Base-by-base conservation (phyloP, 164 flowering plant species). In the Piper betle region DNA sequence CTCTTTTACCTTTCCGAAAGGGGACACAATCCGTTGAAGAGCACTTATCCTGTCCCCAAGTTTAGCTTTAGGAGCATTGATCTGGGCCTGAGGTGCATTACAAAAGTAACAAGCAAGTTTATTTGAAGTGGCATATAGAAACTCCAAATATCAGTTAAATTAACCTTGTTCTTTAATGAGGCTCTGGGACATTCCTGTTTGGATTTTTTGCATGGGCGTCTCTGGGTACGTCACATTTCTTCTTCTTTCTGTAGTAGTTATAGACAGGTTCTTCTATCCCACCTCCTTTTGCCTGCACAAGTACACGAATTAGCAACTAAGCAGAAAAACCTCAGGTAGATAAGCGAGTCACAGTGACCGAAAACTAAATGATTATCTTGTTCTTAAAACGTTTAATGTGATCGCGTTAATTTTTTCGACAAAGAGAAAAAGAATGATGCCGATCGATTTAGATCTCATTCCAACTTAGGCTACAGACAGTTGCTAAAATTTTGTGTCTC, bases 11-110 rank as follows among this genome's bases (percentile, higher is more conserved):
- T 83, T 84, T 65, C 92, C 92, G 55, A 82, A 86, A 25, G 92
- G 92, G 16, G 87, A 82, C 48, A 86, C 93, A 62, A 86, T 82
- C 75, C 84, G 88, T 71, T 86, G 93, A 54, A 86, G 85, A n/a
- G 84, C 79, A 59, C 82, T 77, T 66, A 86, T 79, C 61, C 69
- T 82, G 37, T 86, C 93, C 20, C 65, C 75, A 7, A 81, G 42
- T 79, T 84, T 86, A 55, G 72, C 84, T 74, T 82, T 86, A 17
- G 88, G 83, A 63, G 65, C 80, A 46, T 46, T 5, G 12, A 46
- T 15, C 50, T 46, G 50, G 10, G 15, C 7, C 9, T 42, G 46
- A 42, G 11, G 7, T 42, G 11, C 11, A 6, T 42, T 11, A 42
- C 11, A 6, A 11, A 6, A 42, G 11, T 42, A 42, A 6, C 46